phyloP scores from a whole-genome alignment of 371 early-diverging fungal genomes.

The Parasitella parasitica region DNA sequence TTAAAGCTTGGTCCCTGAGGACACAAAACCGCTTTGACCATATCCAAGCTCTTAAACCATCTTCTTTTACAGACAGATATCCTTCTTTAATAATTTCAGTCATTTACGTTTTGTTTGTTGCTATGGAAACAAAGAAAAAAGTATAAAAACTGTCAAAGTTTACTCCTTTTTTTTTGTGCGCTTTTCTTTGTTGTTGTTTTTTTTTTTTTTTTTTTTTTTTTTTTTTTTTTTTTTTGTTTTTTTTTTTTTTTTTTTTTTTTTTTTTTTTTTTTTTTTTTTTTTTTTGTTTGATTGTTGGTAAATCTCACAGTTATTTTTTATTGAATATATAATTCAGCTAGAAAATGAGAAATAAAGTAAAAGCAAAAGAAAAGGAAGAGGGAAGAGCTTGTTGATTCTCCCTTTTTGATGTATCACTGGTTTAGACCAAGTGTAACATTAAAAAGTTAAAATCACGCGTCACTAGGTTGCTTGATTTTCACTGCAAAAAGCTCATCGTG shows the following conservation, averaged over 20 bases:
- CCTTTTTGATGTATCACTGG: constrained; percentile 13
- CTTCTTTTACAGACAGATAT: constrained; percentile 86
- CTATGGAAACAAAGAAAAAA: not conserved
- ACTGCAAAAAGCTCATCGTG: not conserved
- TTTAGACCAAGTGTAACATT: constrained; percentile 13
- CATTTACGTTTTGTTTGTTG: constrained; percentile 26
- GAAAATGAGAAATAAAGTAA: not conserved
- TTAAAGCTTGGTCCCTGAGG: constrained; percentile 86
- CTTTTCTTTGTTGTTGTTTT: too few relatives aligned
- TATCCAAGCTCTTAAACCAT: constrained; percentile 82
- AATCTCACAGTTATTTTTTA: not conserved
- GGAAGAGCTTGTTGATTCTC: not conserved
- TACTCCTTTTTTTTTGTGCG: not conserved
- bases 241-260: not conserved
- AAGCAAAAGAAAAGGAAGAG: not conserved
- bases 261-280: not conserved
- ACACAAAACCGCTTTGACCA: constrained; percentile 94
- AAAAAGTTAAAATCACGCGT: constrained; percentile 1
- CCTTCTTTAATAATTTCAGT: constrained; percentile 78
- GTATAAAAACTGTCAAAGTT: not conserved
- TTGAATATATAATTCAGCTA: not conserved
- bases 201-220: not conserved
- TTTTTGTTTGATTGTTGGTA: not conserved
- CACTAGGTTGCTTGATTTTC: not conserved
- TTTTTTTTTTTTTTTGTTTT: not conserved